Evolutionary conservation across 2,329 filamentous ascomycete species (phyloP).

Genomic region (Zymoseptoria ardabiliae): DNA sequence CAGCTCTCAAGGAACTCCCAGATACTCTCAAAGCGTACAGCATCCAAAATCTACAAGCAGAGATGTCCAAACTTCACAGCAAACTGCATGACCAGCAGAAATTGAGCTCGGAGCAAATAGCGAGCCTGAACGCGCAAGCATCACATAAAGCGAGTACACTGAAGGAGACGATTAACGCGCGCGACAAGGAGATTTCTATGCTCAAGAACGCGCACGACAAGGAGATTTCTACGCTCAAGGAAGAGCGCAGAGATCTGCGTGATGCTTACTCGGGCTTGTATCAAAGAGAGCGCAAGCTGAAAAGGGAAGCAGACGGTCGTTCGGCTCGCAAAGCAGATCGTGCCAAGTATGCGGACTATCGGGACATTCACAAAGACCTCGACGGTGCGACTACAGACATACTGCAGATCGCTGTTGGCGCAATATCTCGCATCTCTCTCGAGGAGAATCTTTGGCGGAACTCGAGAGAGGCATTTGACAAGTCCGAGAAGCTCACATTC

Average conservation of each 20-base stretch:
- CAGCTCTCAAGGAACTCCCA: neutral
- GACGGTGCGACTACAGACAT: conserved; percentile 1
- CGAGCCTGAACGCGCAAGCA: conserved; percentile 1
- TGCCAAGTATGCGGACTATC: conserved; percentile 10
- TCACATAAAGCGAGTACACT: neutral
- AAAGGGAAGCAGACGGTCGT: conserved; percentile 1
- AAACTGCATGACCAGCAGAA: neutral
- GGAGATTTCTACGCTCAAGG: no score
- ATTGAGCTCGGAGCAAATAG: neutral
- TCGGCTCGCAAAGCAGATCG: conserved; percentile 7
- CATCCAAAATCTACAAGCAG: neutral
- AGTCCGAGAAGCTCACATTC: conserved; percentile 3
- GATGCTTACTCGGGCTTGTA: neutral
- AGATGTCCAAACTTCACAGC: neutral
- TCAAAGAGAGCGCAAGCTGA: neutral
- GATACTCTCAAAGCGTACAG: neutral
- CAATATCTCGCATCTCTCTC: neutral
- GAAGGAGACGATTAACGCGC: neutral
- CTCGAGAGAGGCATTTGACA: conserved; percentile 3
- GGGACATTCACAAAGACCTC: conserved; percentile 5
- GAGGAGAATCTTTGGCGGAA: conserved; percentile 9
- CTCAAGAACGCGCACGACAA: neutral
- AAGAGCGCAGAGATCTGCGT: neutral
- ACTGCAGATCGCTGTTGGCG: neutral
- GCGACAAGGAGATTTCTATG: neutral